Evolutionary conservation across 306 rosid species (phyloP), one percentile per base, ranked within the genome.

Genomic region (Rosa lucieae): DNA sequence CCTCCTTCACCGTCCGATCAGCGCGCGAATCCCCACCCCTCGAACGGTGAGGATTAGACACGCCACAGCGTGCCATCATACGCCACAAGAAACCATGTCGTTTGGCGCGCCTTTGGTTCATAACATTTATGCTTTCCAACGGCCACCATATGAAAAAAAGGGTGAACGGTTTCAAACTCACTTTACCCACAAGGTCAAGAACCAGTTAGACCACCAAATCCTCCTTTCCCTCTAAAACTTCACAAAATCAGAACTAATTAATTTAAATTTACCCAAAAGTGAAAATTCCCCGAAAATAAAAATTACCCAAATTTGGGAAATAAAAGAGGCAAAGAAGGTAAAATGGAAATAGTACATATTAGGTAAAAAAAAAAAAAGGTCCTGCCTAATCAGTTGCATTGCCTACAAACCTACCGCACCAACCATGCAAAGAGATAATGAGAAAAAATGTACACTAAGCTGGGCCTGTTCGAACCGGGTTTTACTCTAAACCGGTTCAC

Each of bases 401-500:
- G 80, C 75, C 88, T 87, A 81, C 66, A 67, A 79, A 72, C 82
- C 92, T 76, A 83, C 61, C 86, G 71, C 88, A 88, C 86, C 88
- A 76, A 82, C 82, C 82, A 78, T 77, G 78, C 75, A 71, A 40
- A 62, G 76, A 53, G 68, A 6, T 32, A 10, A 6, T 6, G 32
- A 77, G 73, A 56, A 70, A 43, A 49, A 75, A 85, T 87, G 74
- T 88, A 88, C 89, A 87, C 87, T 76, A 74, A 79, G 69, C 67
- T 74, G 83, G 84, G 88, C 84, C 85, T 58, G 74, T 62, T 67
- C 42, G 81, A 82, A 84, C 88, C 86, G 82, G 87, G 81, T 84
- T 84, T 83, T 52, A 74, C 39, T 55, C 78, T 20, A 76, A 79
- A 47, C 75, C 80, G 63, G 82, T 75, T 77, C 74, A 13, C 63